Conservation (phyloP, 306 rosid species). For the Ormosia emarginata region DNA sequence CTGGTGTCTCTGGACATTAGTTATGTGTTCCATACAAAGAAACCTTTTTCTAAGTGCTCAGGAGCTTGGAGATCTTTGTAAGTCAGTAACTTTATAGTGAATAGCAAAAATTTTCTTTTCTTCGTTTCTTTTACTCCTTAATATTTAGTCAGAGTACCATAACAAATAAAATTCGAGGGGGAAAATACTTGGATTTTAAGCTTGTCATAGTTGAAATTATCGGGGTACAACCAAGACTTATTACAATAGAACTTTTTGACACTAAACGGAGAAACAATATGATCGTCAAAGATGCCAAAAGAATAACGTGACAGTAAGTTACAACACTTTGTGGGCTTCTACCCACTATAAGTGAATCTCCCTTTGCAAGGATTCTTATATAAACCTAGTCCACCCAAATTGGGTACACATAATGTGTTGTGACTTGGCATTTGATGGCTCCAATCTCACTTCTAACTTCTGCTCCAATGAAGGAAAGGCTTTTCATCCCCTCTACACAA, state of each 20-base stretch:
- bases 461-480: slow-evolving; percentile 12
- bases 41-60: background rate
- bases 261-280: background rate
- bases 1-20: background rate
- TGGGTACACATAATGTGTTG: background rate
- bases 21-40: background rate
- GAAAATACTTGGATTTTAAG: background rate
- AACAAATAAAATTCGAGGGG: background rate
- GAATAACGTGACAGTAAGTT: background rate
- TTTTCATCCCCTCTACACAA: slow-evolving; percentile 8
- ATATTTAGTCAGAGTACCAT: background rate
- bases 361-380: slow-evolving; percentile 4
- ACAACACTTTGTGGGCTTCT: background rate
- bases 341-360: slow-evolving; percentile 1
- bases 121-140: no score
- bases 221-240: background rate
- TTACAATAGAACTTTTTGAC: background rate
- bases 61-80: background rate
- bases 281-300: background rate
- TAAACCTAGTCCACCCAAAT: background rate
- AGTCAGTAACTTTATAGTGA: background rate
- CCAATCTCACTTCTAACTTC: background rate
- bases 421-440: background rate
- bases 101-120: background rate
- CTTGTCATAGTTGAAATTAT: background rate